Evolutionary conservation across 2,329 filamentous ascomycete species (phyloP), one percentile per base, ranked within the genome.

Genomic region (Diplodia seriata): DNA sequence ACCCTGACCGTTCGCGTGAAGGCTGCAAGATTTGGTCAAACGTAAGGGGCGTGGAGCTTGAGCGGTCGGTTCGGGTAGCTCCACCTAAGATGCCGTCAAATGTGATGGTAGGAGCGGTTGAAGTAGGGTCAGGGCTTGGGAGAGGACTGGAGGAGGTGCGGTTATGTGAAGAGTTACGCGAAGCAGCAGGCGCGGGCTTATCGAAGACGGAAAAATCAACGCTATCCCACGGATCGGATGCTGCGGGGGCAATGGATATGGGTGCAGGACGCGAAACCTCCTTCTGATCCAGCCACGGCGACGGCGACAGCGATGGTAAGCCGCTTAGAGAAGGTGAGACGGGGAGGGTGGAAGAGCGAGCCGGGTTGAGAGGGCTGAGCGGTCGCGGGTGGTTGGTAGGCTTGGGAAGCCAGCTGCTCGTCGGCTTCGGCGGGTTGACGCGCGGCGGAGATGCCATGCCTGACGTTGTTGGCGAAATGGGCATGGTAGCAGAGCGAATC

Each of bases 161-260:
- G 26, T 18, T 33, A 50, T 49, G 67, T 57, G 66, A 23, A n/a
- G 50, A 26, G 3, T 18, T 11, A 33, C 31, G 14, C 18, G n/a
- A 53, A 54, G 61, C 18, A 26, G 51, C 8, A 11, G 23, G 33
- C 18, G 36, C 26, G 1, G 65, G 55, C 33, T 54, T 67, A 18
- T 67, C 76, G 65, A 79, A 79, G 65, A 78, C 73, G 7, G 76
- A 73, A 36, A 74, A 75, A 31, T 70, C 68, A 47, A 54, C 68
- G 14, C 57, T 56, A 43, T 70, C 67, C 49, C 56, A 73, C 26
- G 73, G 72, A 56, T 74, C 72, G 67, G 71, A 49, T 69, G 63
- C 9, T 69, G 67, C 68, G 69, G 66, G 29, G 31, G 33, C 14
- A n/a, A 63, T 64, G 11, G 26, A 31, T 38, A 31, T 20, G 7